Evolutionary conservation across 192 early-diverging fungal genomes (phyloP).

Genomic region (Tieghemiomyces parasiticus): DNA sequence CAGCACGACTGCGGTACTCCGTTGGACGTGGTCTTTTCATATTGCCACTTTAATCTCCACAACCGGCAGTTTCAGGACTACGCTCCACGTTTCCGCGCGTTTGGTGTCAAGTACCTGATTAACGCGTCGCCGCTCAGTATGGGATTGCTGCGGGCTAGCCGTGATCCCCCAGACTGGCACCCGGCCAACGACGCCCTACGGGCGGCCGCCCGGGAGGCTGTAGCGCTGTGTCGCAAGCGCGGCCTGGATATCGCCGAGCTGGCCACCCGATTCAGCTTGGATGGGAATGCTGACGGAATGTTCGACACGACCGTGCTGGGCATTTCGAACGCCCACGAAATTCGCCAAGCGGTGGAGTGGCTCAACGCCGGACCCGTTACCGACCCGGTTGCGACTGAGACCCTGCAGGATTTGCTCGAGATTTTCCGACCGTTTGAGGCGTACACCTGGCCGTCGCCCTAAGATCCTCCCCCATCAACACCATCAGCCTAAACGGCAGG

Average conservation of each 20-base stretch:
- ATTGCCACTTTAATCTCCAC: slow-evolving; percentile 55
- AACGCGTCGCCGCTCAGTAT: slow-evolving; percentile 58
- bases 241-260: slow-evolving; percentile 34
- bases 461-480: too few species aligned
- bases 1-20: slow-evolving; percentile 36
- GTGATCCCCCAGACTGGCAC: slow-evolving; percentile 46
- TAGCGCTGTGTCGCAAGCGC: slow-evolving; percentile 19
- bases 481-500: too few species aligned
- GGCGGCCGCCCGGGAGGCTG: slow-evolving; percentile 30
- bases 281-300: neutral
- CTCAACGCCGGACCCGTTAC: slow-evolving; percentile 12
- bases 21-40: slow-evolving; percentile 46
- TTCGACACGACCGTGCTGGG: slow-evolving; percentile 25
- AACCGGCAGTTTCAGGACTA: slow-evolving; percentile 37
- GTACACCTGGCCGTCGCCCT: slow-evolving; percentile 27
- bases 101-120: slow-evolving; percentile 39
- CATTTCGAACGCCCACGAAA: slow-evolving; percentile 17
- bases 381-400: slow-evolving; percentile 8
- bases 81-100: slow-evolving; percentile 29
- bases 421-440: slow-evolving; percentile 19
- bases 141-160: slow-evolving; percentile 39
- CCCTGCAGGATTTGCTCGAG: slow-evolving; percentile 13
- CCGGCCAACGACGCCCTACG: slow-evolving; percentile 38
- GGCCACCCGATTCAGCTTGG: slow-evolving; percentile 28
- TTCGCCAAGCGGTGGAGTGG: slow-evolving; percentile 16